Evolutionary conservation across 768 basidiomycete genomes (phyloP).

Genomic region (Lactarius akahatsu): DNA sequence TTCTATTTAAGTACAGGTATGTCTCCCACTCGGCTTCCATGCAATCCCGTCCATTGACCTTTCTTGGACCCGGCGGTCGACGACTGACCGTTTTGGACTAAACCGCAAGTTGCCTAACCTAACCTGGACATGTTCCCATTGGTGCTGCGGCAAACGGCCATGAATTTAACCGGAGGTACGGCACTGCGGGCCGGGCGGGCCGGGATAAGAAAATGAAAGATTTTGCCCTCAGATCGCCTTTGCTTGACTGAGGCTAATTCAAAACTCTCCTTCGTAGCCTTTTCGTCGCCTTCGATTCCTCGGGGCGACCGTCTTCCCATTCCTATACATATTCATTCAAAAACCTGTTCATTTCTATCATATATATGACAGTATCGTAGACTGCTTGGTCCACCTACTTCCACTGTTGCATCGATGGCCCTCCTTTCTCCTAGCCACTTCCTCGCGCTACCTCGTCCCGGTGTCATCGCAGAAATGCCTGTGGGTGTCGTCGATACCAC

Average conservation of each 20-base stretch:
- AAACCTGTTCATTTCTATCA: background rate
- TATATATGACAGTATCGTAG: background rate
- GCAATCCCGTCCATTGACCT: background rate
- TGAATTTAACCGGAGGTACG: no score
- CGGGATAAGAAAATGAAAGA: background rate
- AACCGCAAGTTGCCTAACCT: background rate
- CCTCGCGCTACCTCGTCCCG: constrained; percentile 39
- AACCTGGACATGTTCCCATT: background rate
- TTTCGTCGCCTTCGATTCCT: background rate
- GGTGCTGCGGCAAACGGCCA: background rate
- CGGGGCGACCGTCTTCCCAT: background rate
- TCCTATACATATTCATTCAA: background rate
- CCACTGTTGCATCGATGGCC: constrained; percentile 8
- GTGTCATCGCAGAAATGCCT: constrained; percentile 21
- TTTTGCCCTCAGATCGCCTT: background rate
- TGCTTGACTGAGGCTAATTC: background rate
- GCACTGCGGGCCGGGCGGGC: background rate
- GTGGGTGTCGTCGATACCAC: constrained; percentile 37
- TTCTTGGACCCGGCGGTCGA: background rate
- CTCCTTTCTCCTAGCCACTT: constrained; percentile 35
- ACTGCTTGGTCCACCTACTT: background rate
- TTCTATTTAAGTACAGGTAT: background rate
- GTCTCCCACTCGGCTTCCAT: background rate
- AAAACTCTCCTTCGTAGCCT: background rate
- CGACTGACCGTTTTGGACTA: background rate